Evolutionary conservation across 2,329 filamentous ascomycete genomes (phyloP), one percentile per base, ranked within the genome.

Genomic region (Colletotrichum chlorophyti): DNA sequence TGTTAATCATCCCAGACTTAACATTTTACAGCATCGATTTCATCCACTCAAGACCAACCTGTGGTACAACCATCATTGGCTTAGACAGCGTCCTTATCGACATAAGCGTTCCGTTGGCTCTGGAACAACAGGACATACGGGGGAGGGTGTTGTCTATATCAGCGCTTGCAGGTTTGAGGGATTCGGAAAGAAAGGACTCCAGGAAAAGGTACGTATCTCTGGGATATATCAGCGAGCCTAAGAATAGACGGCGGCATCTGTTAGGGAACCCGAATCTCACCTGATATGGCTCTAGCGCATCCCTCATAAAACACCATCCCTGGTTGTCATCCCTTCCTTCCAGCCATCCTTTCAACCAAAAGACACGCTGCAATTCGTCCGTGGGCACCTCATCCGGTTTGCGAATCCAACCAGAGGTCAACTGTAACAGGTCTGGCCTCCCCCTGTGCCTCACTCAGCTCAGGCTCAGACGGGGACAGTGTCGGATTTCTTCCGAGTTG

Each of bases 401-500:
- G 27, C 9, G 24, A 12, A 26, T 38, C 15, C 19, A 17, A n/a
- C n/a, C n/a, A n/a, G n/a, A 10, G 21, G 40, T 46, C 21, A 34
- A 58, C 26, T 46, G 38, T 15, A 58, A 58, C 40, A 32, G 54
- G 19, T n/a, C 23, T 31, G 17, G 26, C 27, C 34, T 34, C 27
- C 34, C 40, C 35, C 27, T 21, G 41, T 52, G 53, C 40, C 32
- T 41, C 54, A 37, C n/a, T n/a, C n/a, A n/a, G n/a, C n/a, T n/a
- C n/a, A n/a, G n/a, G 49, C 54, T 42, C 54, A 58, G 50, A 58
- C 54, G 42, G 34, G 54, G 27, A 42, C 49, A 27, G 54, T 54
- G 42, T 54, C 54, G 43, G 50, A 42, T 37, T 31, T 9, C 21
- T 4, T 19, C 26, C 5, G 15, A 14, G 42, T 10, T n/a, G 17